Evolutionary conservation across 495 filamentous ascomycete species (phyloP).

Genomic region (Daldinia caldariorum): DNA sequence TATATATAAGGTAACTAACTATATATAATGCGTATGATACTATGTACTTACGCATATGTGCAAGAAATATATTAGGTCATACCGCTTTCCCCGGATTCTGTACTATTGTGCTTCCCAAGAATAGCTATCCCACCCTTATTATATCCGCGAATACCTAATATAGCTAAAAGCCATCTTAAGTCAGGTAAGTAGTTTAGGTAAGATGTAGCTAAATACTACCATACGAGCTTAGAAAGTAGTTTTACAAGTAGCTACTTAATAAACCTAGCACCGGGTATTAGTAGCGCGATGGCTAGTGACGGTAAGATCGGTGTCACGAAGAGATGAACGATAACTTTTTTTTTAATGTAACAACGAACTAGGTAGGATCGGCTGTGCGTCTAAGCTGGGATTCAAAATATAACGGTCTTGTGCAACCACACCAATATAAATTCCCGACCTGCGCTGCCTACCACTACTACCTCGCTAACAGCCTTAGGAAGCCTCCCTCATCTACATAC

Average conservation of each 20-base stretch:
- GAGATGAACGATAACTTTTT: not conserved
- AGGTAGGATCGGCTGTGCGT: constrained; percentile 36
- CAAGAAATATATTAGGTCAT: not conserved
- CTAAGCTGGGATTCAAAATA: constrained; percentile 20
- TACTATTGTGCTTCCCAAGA: not conserved
- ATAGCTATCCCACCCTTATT: not conserved
- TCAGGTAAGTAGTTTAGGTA: not conserved
- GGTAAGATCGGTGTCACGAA: constrained; percentile 26
- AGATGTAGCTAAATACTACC: not conserved
- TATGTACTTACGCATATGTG: not conserved
- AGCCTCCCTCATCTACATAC: constrained; percentile 29
- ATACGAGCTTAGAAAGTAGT: too few species aligned
- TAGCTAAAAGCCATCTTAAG: not conserved
- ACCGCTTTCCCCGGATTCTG: not conserved
- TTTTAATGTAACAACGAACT: constrained; percentile 22
- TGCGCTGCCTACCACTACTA: constrained; percentile 11
- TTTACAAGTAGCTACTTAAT: too few species aligned
- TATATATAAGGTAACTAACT: too few species aligned
- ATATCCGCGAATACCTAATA: not conserved
- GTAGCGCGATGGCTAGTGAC: constrained; percentile 4
- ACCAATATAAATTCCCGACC: constrained; percentile 37
- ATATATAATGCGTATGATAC: not conserved
- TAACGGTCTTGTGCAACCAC: constrained; percentile 37
- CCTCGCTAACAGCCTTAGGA: constrained; percentile 26
- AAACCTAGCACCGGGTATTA: not conserved